Percentiles rank a stretch among this genome's conserved stretches.
These are phyloP conservation scores for Somion occarium DNA, from an alignment of 1,284 basidiomycete genomes.

Conservation along the genomic window DNA sequence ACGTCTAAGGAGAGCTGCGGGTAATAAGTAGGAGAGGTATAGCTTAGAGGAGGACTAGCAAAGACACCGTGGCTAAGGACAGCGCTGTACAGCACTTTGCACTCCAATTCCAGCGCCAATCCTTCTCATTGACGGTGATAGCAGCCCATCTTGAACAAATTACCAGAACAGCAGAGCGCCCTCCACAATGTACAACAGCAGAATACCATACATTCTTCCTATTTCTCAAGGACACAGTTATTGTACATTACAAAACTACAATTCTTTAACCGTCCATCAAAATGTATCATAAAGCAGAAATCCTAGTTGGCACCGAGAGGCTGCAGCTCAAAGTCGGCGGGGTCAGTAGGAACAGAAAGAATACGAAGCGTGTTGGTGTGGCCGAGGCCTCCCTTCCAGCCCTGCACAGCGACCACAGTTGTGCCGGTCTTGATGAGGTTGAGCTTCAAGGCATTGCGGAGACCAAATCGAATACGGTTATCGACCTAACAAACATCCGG, in stretches of 20 bases:
- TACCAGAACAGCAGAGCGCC: too few relatives aligned
- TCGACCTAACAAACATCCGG: conserved; percentile 69
- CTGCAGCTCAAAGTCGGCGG: conserved; percentile 78
- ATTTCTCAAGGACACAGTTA: too few relatives aligned
- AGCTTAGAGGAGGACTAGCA: not conserved
- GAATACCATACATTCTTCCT: too few relatives aligned
- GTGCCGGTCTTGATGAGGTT: conserved; percentile 89
- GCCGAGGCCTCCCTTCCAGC: conserved; percentile 97
- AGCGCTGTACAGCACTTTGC: too few relatives aligned
- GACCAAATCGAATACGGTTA: conserved; percentile 87
- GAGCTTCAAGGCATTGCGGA: conserved; percentile 83
- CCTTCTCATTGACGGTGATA: too few relatives aligned
- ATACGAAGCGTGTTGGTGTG: conserved; percentile 86
- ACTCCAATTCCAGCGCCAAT: too few relatives aligned
- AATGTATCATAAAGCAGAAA: not conserved
- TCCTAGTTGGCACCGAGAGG: conserved; percentile 38
- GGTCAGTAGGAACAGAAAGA: conserved; percentile 80
- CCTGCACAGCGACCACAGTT: conserved; percentile 94
- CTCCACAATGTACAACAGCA: too few relatives aligned
- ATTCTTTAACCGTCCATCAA: too few relatives aligned
- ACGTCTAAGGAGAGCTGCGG: not conserved
- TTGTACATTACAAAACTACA: not conserved
- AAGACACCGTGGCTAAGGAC: not conserved
- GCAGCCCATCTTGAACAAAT: too few relatives aligned
- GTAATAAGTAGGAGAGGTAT: not conserved